Evolutionary conservation across 805 yeast species (phyloP).

Genomic region (Schwanniomyces vanrijiae): DNA sequence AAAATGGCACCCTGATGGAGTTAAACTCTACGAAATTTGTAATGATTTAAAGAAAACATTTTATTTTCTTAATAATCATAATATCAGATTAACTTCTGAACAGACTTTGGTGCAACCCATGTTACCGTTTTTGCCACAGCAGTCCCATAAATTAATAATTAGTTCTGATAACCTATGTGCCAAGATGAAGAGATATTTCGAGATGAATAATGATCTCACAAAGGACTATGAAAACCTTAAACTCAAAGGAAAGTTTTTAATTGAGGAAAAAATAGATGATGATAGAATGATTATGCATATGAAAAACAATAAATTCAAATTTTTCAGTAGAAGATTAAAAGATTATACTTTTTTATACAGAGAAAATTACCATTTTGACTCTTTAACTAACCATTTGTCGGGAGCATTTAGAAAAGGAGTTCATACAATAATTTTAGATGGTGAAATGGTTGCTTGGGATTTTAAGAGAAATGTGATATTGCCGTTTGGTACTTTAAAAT

Average conservation of each 20-base stretch:
- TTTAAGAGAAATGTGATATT: conserved; percentile 51
- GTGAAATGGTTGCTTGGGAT: conserved; percentile 93
- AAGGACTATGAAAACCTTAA: conserved; percentile 12
- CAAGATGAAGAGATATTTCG: conserved; percentile 37
- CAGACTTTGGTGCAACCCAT: conserved; percentile 45
- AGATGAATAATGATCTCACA: conserved; percentile 17
- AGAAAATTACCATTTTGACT: conserved; percentile 44
- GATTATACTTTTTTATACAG: conserved; percentile 79
- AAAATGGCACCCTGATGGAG: conserved; percentile 80
- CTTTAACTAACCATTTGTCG: conserved; percentile 52
- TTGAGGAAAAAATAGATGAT: conserved; percentile 94
- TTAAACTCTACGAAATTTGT: conserved; percentile 61
- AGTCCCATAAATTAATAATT: conserved; percentile 56
- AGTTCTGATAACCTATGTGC: conserved; percentile 52
- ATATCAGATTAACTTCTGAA: conserved; percentile 36
- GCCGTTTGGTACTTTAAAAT: conserved; percentile 80
- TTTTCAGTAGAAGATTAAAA: conserved; percentile 64
- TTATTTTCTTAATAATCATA: conserved; percentile 51
- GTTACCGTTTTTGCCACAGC: conserved; percentile 73
- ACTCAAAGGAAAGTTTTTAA: conserved; percentile 44
- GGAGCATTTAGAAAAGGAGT: conserved; percentile 41
- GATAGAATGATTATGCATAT: conserved; percentile 83
- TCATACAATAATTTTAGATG: conserved; percentile 61
- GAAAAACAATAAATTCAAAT: conserved; percentile 42
- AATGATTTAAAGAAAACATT: conserved; percentile 63